phyloP scores from a whole-genome alignment of 805 yeast genomes.

The Alloascoidea hylecoeti region DNA sequence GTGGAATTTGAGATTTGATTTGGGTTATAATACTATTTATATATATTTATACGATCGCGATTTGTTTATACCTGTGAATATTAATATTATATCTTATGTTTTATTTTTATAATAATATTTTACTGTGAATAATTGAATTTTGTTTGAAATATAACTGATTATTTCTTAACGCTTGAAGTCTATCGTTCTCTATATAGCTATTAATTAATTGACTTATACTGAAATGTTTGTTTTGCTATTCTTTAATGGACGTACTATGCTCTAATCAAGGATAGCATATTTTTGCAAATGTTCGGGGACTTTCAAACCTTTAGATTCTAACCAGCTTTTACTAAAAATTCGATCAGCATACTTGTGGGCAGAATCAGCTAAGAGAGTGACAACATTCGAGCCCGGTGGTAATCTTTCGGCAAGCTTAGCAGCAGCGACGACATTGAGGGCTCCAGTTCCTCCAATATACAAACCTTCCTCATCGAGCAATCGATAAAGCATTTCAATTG shows the following conservation, averaged over 20 bases:
- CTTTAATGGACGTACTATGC: too few relatives aligned
- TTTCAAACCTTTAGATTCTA: constrained; percentile 49
- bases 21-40: too few relatives aligned
- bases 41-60: too few relatives aligned
- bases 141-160: too few relatives aligned
- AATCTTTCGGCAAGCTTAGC: constrained; percentile 55
- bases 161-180: too few relatives aligned
- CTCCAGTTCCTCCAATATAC: constrained; percentile 83
- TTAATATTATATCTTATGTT: too few relatives aligned
- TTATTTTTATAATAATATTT: too few relatives aligned
- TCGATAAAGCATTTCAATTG: constrained; percentile 74
- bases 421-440: constrained; percentile 86
- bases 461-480: constrained; percentile 83
- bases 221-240: not conserved
- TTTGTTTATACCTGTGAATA: too few relatives aligned
- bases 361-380: constrained; percentile 80
- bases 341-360: constrained; percentile 83
- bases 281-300: constrained; percentile 61
- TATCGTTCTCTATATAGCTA: not conserved
- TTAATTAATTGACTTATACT: not conserved
- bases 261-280: constrained; percentile 37
- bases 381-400: constrained; percentile 73
- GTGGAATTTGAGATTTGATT: too few relatives aligned
- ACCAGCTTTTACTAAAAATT: constrained; percentile 67
- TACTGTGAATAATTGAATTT: too few relatives aligned